Evolutionary conservation across 441 rosid genomes (phyloP).

Genomic region (Syzygium syzygioides): DNA sequence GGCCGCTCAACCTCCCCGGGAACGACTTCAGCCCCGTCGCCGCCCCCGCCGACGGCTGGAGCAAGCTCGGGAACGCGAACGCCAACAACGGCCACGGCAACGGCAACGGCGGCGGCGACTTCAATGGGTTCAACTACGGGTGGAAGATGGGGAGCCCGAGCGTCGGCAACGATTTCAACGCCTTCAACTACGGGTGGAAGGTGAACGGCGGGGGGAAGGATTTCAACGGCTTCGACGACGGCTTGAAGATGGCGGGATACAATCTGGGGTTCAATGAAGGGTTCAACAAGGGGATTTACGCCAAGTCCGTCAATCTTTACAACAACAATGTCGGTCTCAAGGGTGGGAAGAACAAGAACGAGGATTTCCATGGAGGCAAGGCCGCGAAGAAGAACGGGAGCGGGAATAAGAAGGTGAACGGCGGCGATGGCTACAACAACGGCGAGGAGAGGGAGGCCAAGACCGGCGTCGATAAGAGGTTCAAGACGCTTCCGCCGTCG

Average conservation of each 20-base stretch:
- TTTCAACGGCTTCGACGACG: slow-evolving; percentile 7
- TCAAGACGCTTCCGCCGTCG: slow-evolving; percentile 91
- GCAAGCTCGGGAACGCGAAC: slow-evolving; percentile 42
- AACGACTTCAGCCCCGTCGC: not conserved
- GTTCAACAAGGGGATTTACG: slow-evolving; percentile 71
- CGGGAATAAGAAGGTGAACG: slow-evolving; percentile 36
- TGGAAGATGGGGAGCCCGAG: slow-evolving; percentile 14
- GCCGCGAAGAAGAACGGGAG: slow-evolving; percentile 46
- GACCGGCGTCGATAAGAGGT: slow-evolving; percentile 63
- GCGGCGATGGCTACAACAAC: slow-evolving; percentile 6
- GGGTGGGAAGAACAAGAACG: slow-evolving; percentile 45
- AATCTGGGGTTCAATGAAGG: slow-evolving; percentile 57
- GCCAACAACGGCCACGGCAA: not conserved
- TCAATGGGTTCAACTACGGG: slow-evolving; percentile 14
- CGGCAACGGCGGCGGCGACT: not conserved
- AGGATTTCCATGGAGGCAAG: slow-evolving; percentile 41
- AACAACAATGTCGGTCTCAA: slow-evolving; percentile 34
- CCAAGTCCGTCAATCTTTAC: slow-evolving; percentile 20
- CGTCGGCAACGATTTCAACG: slow-evolving; percentile 16
- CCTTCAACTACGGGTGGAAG: slow-evolving; percentile 23
- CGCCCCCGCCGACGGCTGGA: not conserved
- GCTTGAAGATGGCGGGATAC: slow-evolving; percentile 44
- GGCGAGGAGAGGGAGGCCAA: slow-evolving; percentile 36
- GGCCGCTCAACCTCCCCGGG: not conserved
- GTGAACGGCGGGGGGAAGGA: not conserved